A percentile compares a stretch with the other conserved stretches of the same genome.
These are phyloP conservation scores for Didymella exigua DNA, from an alignment of 2,329 filamentous ascomycete genomes.

Conservation along the genomic window DNA sequence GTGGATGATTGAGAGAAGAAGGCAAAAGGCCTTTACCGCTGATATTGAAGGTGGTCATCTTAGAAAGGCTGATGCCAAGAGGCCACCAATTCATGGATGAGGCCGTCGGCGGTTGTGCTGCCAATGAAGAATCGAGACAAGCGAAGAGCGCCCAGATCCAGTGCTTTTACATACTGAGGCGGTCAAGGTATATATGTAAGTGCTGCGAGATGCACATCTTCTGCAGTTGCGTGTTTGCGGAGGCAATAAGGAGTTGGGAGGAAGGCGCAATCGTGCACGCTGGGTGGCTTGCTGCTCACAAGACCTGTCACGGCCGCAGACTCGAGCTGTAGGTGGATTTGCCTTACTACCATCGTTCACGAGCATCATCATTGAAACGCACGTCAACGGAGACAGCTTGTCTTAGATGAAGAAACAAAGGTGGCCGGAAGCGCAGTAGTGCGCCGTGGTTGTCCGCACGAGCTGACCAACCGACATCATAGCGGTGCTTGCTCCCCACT, in stretches of 20 bases:
- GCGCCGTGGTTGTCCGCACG: constrained; percentile 15
- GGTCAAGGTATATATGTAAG: not conserved
- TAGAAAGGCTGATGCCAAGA: not conserved
- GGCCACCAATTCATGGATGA: not conserved
- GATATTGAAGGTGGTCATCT: not conserved
- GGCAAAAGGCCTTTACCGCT: not conserved
- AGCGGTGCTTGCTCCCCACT: constrained; percentile 24
- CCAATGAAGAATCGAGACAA: not conserved
- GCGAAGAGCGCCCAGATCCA: not conserved
- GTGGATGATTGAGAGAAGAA: too few relatives aligned
- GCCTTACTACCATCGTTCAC: not conserved
- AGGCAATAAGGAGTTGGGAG: not conserved
- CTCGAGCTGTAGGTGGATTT: not conserved
- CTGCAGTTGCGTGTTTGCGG: not conserved
- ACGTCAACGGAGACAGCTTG: not conserved
- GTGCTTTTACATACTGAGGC: not conserved
- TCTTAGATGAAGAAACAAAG: constrained; percentile 1
- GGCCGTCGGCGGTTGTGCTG: not conserved
- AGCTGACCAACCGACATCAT: constrained; percentile 20
- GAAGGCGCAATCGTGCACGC: not conserved
- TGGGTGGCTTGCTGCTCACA: not conserved
- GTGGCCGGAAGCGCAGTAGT: constrained; percentile 16
- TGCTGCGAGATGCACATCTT: not conserved
- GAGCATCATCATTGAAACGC: not conserved
- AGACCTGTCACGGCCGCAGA: not conserved